Evolutionary conservation across 768 basidiomycete species (phyloP), one percentile per base, ranked within the genome.

Genomic region (Serpula lacrymans): DNA sequence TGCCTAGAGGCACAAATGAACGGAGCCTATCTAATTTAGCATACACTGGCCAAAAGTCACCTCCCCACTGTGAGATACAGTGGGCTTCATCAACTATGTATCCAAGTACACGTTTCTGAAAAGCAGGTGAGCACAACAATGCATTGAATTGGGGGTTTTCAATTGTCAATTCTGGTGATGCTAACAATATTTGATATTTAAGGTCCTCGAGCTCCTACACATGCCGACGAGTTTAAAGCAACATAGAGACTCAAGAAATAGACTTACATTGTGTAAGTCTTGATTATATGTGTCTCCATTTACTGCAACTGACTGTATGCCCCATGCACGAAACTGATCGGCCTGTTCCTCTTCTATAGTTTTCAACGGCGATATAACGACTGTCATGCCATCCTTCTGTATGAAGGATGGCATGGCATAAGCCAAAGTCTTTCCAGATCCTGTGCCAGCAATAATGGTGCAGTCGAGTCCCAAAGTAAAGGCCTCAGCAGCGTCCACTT

Each of bases 31-130:
- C 45, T 3, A 68, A 50, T 14, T 57, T 16, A 9, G 35, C 48
- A 40, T 64, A 69, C 2, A 35, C 27, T 2, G 45, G 41, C 0
- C 66, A 60, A 43, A 68, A 68, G 17, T 62, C 52, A 2, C 52
- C 58, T 2, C 60, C 59, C 62, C 63, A 65, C 24, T 59, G 52
- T 2, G n/a, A 24, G 14, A 56, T 50, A 24, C 42, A 50, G 16
- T 55, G 48, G 2, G 48, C 48, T 32, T 52, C 53, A 23, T 55
- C 51, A 28, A 52, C 35, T 27, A 43, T 37, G 7, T 49, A 36
- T 6, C 38, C 16, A n/a, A n/a, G 33, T 26, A 57, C 34, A 5
- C 37, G 28, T 39, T 33, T 44, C 34, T 3, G 21, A 37, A 36
- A 47, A 37, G 20, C 26, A 16, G 0, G 42, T 35, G 9, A 37